phyloP scores from a whole-genome alignment of 1,284 basidiomycete genomes.

The Leccinum solheimii region DNA sequence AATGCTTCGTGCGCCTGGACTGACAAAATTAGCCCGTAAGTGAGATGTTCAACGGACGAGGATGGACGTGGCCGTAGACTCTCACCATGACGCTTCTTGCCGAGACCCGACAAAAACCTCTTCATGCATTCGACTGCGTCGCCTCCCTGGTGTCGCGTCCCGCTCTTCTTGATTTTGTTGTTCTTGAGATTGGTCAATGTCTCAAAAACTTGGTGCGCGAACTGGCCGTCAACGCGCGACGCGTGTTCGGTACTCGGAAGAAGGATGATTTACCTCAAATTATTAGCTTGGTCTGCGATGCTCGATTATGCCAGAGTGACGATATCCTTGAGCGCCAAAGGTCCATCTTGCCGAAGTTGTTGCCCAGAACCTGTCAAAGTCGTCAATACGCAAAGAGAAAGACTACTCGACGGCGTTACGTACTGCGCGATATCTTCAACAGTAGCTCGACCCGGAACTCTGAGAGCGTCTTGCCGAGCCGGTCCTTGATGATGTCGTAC shows the following conservation, averaged over 20 bases:
- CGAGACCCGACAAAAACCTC: no score
- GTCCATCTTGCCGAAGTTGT: conserved; percentile 86
- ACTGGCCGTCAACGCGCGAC: conserved; percentile 39
- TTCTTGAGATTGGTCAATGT: conserved; percentile 88
- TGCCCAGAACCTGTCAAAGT: conserved; percentile 71
- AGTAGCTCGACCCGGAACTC: conserved; percentile 88
- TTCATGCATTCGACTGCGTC: no score
- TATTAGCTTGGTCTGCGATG: conserved; percentile 54
- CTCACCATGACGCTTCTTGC: no score
- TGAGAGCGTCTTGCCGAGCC: conserved; percentile 66
- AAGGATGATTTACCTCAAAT: conserved; percentile 51
- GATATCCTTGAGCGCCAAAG: conserved; percentile 82
- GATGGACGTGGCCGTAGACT: neutral
- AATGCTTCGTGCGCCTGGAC: conserved; percentile 83
- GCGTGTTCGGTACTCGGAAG: neutral
- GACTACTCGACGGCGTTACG: conserved; percentile 2
- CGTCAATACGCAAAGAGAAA: conserved; percentile 4
- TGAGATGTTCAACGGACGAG: neutral
- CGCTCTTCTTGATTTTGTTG: conserved; percentile 54
- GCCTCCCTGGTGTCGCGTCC: no score
- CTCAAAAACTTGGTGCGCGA: conserved; percentile 87
- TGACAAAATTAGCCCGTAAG: conserved; percentile 32
- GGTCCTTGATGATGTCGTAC: conserved; percentile 85
- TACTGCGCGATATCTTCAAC: conserved; percentile 84
- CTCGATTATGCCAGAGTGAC: conserved; percentile 81